phyloP scores from a whole-genome alignment of 305 asterid genomes.

The Fraxinus platypoda region DNA sequence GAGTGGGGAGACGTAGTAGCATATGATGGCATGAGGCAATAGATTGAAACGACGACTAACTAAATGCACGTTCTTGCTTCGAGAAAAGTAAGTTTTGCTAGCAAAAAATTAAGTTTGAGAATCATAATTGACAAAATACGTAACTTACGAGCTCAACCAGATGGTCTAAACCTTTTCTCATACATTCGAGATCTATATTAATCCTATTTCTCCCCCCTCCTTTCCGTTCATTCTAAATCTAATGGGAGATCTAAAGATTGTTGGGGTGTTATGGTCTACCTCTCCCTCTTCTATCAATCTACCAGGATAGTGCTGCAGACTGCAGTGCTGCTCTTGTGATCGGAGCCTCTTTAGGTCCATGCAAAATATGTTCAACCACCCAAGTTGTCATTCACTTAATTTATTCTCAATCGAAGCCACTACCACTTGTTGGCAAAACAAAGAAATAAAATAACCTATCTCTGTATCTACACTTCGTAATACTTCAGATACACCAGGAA shows the following conservation, averaged over 20 bases:
- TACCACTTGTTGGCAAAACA: background rate
- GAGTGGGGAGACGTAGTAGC: background rate
- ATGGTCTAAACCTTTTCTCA: background rate
- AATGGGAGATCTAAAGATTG: background rate
- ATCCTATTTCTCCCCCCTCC: background rate
- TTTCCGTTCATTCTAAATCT: background rate
- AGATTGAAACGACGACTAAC: background rate
- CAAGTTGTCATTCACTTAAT: background rate
- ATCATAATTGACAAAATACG: background rate
- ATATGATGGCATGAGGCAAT: background rate
- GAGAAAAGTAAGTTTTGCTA: background rate
- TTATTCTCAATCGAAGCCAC: background rate
- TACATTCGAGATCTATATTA: background rate
- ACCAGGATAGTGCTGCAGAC: background rate
- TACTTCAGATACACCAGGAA: background rate
- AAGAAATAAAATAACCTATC: background rate
- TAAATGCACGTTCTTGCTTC: background rate
- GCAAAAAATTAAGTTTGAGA: background rate
- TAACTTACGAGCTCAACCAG: background rate
- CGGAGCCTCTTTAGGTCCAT: background rate
- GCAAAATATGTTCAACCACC: background rate
- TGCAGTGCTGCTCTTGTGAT: background rate
- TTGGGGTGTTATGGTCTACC: background rate
- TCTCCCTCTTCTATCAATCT: slow-evolving; percentile 1
- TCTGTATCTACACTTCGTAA: background rate